A percentile compares a stretch with the other conserved stretches of the same genome.
These are phyloP conservation scores for Monosporozyma solicola DNA, from an alignment of 805 yeast species.

Conservation along the genomic window DNA sequence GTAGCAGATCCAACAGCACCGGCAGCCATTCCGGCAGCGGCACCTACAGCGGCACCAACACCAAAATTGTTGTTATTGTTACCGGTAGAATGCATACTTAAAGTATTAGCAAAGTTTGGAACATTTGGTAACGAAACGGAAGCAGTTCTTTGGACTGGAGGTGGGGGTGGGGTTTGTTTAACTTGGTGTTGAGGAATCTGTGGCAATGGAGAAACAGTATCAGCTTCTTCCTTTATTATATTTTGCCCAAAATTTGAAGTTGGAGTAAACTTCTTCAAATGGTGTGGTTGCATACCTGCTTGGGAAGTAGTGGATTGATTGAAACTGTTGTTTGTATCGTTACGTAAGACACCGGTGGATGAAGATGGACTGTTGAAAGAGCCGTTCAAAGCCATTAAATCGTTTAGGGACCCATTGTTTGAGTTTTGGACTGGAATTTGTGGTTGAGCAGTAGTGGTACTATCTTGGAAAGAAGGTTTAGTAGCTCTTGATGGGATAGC, in stretches of 20 bases:
- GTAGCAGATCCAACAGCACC: constrained; percentile 10
- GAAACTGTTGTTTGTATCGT: constrained; percentile 8
- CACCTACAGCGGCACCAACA: constrained; percentile 3
- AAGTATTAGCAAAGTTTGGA: constrained; percentile 25
- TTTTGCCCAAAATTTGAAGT: constrained; percentile 80
- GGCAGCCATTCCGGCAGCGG: constrained; percentile 7
- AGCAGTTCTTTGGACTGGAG: constrained; percentile 36
- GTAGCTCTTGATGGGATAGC: constrained; percentile 27
- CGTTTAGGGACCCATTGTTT: constrained; percentile 49
- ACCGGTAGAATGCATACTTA: constrained; percentile 4
- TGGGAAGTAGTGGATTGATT: background rate
- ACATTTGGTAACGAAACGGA: constrained; percentile 29
- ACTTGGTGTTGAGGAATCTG: constrained; percentile 5
- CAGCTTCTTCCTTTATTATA: constrained; percentile 35
- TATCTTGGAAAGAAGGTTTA: constrained; percentile 27
- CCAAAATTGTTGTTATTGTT: background rate
- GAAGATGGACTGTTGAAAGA: constrained; percentile 38
- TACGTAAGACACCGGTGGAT: background rate
- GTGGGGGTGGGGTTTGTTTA: constrained; percentile 37
- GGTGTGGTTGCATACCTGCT: constrained; percentile 13
- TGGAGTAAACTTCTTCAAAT: constrained; percentile 54
- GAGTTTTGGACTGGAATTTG: constrained; percentile 12
- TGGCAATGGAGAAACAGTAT: constrained; percentile 23
- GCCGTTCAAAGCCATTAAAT: constrained; percentile 51
- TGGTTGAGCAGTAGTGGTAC: constrained; percentile 4